These are phyloP conservation scores for Leersia perrieri DNA, from an alignment of 176 grass and related monocot genomes.

Conservation along the genomic window DNA sequence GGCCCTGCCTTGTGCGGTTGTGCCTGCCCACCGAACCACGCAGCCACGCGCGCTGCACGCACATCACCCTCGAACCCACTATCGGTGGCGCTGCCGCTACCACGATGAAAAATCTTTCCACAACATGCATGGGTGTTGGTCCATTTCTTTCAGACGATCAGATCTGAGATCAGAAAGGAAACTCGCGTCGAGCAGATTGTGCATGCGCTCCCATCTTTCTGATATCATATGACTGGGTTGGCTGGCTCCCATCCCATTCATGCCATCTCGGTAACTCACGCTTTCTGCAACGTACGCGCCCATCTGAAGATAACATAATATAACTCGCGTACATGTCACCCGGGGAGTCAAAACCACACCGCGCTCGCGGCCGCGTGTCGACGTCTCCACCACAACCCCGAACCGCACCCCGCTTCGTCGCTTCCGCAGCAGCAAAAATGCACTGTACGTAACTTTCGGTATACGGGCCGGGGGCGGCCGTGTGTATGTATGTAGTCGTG, in stretches of 20 bases:
- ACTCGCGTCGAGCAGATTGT: background rate
- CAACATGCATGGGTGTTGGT: too few species aligned
- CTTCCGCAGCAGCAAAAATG: background rate
- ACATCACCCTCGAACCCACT: background rate
- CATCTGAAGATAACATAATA: conserved; percentile 41
- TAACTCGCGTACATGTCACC: conserved; percentile 4
- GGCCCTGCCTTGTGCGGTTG: background rate
- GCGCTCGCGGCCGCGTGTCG: background rate
- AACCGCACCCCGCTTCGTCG: background rate
- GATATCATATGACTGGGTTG: background rate
- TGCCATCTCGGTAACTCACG: background rate
- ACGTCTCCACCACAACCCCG: background rate
- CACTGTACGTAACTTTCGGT: background rate
- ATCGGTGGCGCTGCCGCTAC: background rate
- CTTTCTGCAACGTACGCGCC: background rate
- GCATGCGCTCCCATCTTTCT: background rate
- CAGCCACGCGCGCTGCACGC: too few species aligned
- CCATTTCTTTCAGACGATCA: background rate
- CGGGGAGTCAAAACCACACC: background rate
- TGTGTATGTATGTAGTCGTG: background rate
- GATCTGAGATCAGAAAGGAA: background rate
- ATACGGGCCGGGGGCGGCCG: background rate
- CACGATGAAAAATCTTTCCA: background rate
- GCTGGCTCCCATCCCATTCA: background rate
- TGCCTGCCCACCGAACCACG: background rate